These are phyloP conservation scores for Mariannaea sp. DNA, from an alignment of 2,329 filamentous ascomycete genomes.

Conservation along the genomic window DNA sequence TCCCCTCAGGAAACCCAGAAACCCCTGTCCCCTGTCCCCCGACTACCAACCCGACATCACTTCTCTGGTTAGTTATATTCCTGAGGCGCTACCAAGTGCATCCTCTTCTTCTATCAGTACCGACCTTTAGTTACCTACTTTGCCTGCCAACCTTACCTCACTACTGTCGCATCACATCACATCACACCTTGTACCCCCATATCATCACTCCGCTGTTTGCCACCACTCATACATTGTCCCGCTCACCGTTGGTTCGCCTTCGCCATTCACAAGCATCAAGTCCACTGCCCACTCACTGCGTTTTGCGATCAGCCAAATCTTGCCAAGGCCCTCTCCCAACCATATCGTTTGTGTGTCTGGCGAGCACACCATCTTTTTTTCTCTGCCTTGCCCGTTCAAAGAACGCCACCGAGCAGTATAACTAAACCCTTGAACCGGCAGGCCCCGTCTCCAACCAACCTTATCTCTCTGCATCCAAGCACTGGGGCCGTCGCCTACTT, in stretches of 20 bases:
- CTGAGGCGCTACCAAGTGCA: no score
- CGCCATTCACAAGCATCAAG: background rate
- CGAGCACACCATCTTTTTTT: no score
- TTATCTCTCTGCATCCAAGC: background rate
- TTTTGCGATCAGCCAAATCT: no score
- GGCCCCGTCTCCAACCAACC: background rate
- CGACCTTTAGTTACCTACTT: no score
- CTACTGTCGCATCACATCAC: no score
- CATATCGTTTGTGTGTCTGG: slow-evolving; percentile 1
- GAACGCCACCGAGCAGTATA: background rate
- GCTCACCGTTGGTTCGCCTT: background rate
- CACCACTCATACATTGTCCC: background rate
- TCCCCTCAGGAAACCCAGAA: no score
- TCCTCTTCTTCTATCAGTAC: no score
- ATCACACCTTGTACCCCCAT: background rate
- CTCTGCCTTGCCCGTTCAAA: background rate
- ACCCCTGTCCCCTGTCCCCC: slow-evolving; percentile 1
- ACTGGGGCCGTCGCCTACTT: no score
- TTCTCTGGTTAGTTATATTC: no score
- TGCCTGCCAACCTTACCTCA: no score
- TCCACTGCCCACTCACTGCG: no score
- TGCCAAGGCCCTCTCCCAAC: background rate
- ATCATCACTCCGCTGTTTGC: slow-evolving; percentile 1
- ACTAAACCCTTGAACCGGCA: background rate
- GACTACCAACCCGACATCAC: background rate